phyloP scores from a whole-genome alignment of 345 rosid genomes.

The Stellera chamaejasme region DNA sequence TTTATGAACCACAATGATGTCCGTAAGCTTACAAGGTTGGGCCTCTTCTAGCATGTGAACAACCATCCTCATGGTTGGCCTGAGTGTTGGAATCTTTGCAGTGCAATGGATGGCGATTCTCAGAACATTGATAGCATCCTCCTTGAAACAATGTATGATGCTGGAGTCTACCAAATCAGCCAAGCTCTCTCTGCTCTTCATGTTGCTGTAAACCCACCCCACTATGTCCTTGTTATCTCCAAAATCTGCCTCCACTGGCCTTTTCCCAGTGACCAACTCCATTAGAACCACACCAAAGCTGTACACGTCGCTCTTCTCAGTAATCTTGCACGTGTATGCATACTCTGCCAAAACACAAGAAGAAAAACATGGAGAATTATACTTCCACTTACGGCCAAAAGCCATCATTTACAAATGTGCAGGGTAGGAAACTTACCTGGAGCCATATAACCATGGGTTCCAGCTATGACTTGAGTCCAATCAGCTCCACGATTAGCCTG shows the following conservation, averaged over 20 bases:
- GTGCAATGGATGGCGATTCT: constrained; percentile 62
- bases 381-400: background rate
- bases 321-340: constrained; percentile 49
- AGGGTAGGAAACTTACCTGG: constrained; percentile 45
- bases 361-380: background rate
- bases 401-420: too few relatives aligned
- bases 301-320: constrained; percentile 78
- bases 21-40: constrained; percentile 25
- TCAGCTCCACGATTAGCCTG: constrained; percentile 41
- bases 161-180: constrained; percentile 37
- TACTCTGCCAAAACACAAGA: constrained; percentile 38
- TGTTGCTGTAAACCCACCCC: constrained; percentile 40
- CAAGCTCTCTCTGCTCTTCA: constrained; percentile 31
- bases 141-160: constrained; percentile 33
- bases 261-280: constrained; percentile 79
- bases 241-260: constrained; percentile 51
- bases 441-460: constrained; percentile 87
- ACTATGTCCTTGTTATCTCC: constrained; percentile 71
- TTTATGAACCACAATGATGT: constrained; percentile 14
- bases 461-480: constrained; percentile 47
- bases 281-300: constrained; percentile 82
- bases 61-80: constrained; percentile 76
- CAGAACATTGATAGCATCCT: constrained; percentile 49
- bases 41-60: constrained; percentile 78
- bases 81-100: constrained; percentile 37